These are phyloP conservation scores for Acer campestre DNA, from an alignment of 345 rosid species.

Conservation along the genomic window DNA sequence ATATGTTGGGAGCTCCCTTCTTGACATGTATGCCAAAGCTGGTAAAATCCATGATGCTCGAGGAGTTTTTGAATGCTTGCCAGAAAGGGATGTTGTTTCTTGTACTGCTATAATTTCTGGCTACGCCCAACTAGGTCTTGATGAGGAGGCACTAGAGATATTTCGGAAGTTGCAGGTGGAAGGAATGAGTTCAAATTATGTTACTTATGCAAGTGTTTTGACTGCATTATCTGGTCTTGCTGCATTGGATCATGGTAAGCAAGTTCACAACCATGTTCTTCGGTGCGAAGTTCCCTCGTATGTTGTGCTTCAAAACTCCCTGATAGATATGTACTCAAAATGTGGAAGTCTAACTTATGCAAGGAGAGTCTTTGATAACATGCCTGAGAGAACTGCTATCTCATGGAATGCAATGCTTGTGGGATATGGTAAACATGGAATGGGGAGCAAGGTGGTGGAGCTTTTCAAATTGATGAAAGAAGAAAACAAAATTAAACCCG, in stretches of 20 bases:
- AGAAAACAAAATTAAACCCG: conserved; percentile 67
- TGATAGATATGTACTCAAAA: conserved; percentile 93
- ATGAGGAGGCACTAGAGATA: conserved; percentile 71
- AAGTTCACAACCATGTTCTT: conserved; percentile 76
- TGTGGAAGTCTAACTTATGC: conserved; percentile 74
- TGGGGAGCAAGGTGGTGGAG: conserved; percentile 63
- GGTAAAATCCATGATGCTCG: conserved; percentile 79
- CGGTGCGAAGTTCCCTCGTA: conserved; percentile 60
- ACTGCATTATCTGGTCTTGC: conserved; percentile 87
- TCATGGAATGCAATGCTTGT: conserved; percentile 91
- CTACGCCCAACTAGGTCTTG: conserved; percentile 82
- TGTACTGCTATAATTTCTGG: conserved; percentile 94
- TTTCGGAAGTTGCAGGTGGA: conserved; percentile 63
- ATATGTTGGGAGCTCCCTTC: conserved; percentile 91
- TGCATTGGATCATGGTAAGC: conserved; percentile 78
- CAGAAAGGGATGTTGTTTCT: conserved; percentile 91
- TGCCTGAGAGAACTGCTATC: conserved; percentile 72
- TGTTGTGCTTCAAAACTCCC: conserved; percentile 73
- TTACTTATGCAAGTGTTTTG: conserved; percentile 77
- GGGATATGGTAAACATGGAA: conserved; percentile 86
- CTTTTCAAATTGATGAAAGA: conserved; percentile 68
- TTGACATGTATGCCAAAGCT: conserved; percentile 94
- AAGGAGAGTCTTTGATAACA: conserved; percentile 62
- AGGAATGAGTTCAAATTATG: conserved; percentile 82
- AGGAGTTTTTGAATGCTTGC: conserved; percentile 66